Evolutionary conservation across 2,329 filamentous ascomycete genomes (phyloP), one percentile per base, ranked within the genome.

Genomic region (Hymenoscyphus fructigenus): DNA sequence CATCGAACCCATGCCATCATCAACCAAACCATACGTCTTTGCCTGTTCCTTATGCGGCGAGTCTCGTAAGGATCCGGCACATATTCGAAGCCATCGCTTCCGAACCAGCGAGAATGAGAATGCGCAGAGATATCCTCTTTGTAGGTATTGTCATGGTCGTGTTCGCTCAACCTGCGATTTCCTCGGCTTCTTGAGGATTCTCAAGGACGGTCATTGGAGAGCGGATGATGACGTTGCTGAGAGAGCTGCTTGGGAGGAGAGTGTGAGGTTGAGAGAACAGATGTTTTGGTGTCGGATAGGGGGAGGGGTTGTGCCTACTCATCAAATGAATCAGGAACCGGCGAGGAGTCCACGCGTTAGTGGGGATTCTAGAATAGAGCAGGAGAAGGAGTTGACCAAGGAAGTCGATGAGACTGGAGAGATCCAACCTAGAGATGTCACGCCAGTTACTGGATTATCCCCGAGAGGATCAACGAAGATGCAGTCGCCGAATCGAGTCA

Each of bases 281-380:
- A 97, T 99, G 91, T 99, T 99, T 76, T 99, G 95, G 95, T 88
- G 91, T 60, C 86, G 95, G 63, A 87, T 99, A 61, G 94, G 94
- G 29, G 95, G 93, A 32, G 95, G 95, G 15, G 92, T 99, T 1
- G 80, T 98, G 14, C 95, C 94, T 1, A 63, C 65, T 15, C 70
- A 74, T 23, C 67, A 72, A 57, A 59, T 63, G 20, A 68, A 72
- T 47, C 28, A 60, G 3, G 70, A 73, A 17, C n/a, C 63, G 12
- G 57, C 63, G 5, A 66, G 67, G 29, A 74, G 70, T 57, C 73
- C 73, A 44, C 67, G 72, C n/a, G 50, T 66, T 3, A 75, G 73
- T 60, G 71, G 70, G 41, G 73, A 73, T 62, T 67, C 73, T 36
- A 70, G 71, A 58, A 72, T 67, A 34, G 71, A 73, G 44, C 68